Evolutionary conservation across 805 yeast genomes (phyloP).

Genomic region (Saccharomyces paradoxus): DNA sequence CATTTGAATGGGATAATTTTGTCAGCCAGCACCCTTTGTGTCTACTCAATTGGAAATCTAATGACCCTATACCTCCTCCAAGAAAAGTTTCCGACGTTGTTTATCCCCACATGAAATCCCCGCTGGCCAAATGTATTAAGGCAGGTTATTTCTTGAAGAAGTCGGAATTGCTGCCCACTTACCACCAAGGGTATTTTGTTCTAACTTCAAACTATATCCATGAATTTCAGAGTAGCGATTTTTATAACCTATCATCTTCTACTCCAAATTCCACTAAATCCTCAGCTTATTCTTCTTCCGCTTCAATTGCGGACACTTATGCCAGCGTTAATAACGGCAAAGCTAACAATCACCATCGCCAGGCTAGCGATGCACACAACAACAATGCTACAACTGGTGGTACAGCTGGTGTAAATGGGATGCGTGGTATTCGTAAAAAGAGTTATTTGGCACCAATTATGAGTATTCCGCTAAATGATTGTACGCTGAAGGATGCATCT

Average conservation of each 20-base stretch:
- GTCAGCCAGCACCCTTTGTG: constrained; percentile 40
- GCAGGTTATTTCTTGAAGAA: constrained; percentile 55
- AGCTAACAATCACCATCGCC: constrained; percentile 1
- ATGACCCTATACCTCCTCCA: constrained; percentile 34
- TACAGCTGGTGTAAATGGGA: not conserved
- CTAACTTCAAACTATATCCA: constrained; percentile 59
- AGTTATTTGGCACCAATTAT: constrained; percentile 41
- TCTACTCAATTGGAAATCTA: constrained; percentile 33
- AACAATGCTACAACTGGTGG: constrained; percentile 5
- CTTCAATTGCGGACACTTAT: not conserved
- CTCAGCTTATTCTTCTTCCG: not conserved
- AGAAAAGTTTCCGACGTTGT: constrained; percentile 43
- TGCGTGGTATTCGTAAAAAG: constrained; percentile 29
- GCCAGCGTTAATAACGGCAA: not conserved
- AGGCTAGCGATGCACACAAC: constrained; percentile 4
- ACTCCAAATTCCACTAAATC: not conserved
- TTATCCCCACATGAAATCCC: constrained; percentile 48
- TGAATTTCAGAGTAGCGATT: constrained; percentile 45
- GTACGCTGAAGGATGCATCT: constrained; percentile 27
- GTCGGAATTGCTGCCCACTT: constrained; percentile 52
- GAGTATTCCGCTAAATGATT: constrained; percentile 35
- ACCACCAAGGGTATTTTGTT: constrained; percentile 56
- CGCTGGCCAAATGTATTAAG: constrained; percentile 44
- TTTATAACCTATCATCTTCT: constrained; percentile 18
- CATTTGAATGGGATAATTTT: constrained; percentile 64